Conservation (phyloP, 768 basidiomycete genomes). For the Leccinum disarticulatum region DNA sequence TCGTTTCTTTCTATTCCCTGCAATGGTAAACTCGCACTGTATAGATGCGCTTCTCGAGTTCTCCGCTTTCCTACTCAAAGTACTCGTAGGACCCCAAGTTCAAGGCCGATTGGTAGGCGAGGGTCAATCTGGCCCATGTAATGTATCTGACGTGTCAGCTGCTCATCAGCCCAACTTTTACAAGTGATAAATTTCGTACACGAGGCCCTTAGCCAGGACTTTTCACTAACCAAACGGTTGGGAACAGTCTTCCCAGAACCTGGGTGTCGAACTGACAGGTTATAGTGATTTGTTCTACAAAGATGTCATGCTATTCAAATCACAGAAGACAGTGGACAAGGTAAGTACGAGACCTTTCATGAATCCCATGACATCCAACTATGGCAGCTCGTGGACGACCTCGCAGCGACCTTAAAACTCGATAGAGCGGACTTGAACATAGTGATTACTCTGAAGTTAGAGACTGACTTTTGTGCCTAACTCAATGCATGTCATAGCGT, state of each 20-base stretch:
- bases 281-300: constrained; percentile 85
- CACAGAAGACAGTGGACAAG: constrained; percentile 75
- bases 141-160: background rate
- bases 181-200: constrained; percentile 68
- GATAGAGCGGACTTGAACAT: constrained; percentile 78
- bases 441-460: constrained; percentile 37
- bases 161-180: constrained; percentile 61
- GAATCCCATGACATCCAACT: background rate
- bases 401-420: constrained; percentile 79
- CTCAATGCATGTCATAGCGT: constrained; percentile 48
- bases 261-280: constrained; percentile 4
- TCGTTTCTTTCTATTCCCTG: constrained; percentile 2
- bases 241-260: constrained; percentile 5
- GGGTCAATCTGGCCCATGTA: background rate
- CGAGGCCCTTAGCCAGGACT: constrained; percentile 53
- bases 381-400: constrained; percentile 80
- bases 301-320: constrained; percentile 75
- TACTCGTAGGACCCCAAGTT: constrained; percentile 33
- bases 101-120: constrained; percentile 42
- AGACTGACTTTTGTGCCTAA: constrained; percentile 10
- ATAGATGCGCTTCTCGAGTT: constrained; percentile 21
- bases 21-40: background rate
- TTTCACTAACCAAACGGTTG: constrained; percentile 67
- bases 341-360: constrained; percentile 38
- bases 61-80: constrained; percentile 40